These are phyloP conservation scores for Backusella sp. DNA, from an alignment of 192 early-diverging fungal species.

Conservation along the genomic window DNA sequence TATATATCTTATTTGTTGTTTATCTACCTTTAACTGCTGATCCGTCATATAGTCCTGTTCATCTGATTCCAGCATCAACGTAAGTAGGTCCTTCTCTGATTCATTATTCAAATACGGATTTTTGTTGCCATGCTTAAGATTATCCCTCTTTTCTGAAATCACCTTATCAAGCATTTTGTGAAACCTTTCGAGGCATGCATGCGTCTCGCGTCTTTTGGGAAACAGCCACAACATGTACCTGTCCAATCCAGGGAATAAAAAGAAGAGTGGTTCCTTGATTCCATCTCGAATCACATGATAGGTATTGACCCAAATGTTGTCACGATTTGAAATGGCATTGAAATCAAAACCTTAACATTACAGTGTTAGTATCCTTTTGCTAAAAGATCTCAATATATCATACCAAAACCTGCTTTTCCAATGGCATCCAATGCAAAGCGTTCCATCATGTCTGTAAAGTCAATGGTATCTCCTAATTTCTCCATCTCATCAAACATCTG, in stretches of 20 bases:
- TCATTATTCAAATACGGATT: slow-evolving; percentile 7
- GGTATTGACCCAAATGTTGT: slow-evolving; percentile 40
- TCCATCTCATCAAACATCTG: slow-evolving; percentile 23
- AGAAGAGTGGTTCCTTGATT: slow-evolving; percentile 47
- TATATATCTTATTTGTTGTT: background rate
- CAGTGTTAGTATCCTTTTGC: too few species aligned
- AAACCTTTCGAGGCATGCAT: slow-evolving; percentile 11
- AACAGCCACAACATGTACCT: slow-evolving; percentile 10
- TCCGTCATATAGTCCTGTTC: background rate
- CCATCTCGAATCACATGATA: slow-evolving; percentile 49
- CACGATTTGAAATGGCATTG: slow-evolving; percentile 44
- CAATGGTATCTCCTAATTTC: background rate
- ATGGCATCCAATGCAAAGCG: slow-evolving; percentile 33
- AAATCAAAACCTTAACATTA: slow-evolving; percentile 44
- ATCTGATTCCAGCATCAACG: slow-evolving; percentile 30
- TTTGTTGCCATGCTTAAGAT: background rate
- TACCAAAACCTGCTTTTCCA: slow-evolving; percentile 34
- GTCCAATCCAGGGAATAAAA: slow-evolving; percentile 56
- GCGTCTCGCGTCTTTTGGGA: slow-evolving; percentile 7
- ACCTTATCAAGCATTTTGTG: background rate
- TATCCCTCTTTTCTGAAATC: slow-evolving; percentile 12
- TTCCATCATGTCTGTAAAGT: slow-evolving; percentile 19
- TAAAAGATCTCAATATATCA: background rate
- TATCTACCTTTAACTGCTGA: background rate
- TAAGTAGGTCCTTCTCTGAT: slow-evolving; percentile 31